These are phyloP conservation scores for Sophora flavescens DNA, from an alignment of 306 rosid species.

Conservation along the genomic window DNA sequence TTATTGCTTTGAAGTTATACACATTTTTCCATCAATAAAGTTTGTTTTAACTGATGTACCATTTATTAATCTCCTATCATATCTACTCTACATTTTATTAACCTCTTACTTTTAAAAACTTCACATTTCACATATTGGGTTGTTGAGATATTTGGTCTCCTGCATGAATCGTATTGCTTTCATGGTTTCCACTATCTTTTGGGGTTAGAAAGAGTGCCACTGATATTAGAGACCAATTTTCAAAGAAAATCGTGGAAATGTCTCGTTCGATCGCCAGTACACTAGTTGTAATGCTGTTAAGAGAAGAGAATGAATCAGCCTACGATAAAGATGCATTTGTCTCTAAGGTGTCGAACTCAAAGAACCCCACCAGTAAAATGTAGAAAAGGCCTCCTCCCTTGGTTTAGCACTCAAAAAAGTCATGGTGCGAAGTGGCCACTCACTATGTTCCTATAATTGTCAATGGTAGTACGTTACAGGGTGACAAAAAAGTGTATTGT, in stretches of 20 bases:
- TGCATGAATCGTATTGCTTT: neutral
- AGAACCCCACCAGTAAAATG: neutral
- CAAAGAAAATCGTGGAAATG: neutral
- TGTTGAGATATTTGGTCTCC: neutral
- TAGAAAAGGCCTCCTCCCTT: neutral
- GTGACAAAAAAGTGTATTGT: neutral
- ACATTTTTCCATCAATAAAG: too few relatives aligned
- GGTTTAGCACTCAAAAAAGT: neutral
- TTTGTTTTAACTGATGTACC: too few relatives aligned
- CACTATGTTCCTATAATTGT: neutral
- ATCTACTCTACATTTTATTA: too few relatives aligned
- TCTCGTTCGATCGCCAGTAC: neutral
- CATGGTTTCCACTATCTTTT: too few relatives aligned
- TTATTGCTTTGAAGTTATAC: too few relatives aligned
- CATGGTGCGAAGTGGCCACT: constrained; percentile 14
- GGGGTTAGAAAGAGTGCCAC: too few relatives aligned
- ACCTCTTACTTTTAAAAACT: neutral
- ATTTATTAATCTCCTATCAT: neutral
- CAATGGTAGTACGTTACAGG: neutral
- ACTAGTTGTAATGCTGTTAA: neutral
- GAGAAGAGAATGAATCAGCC: neutral
- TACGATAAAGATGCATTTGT: neutral
- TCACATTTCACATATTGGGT: neutral
- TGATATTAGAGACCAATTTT: too few relatives aligned
- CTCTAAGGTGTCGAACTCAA: neutral